phyloP scores from a whole-genome alignment of 306 rosid genomes.

The Dalbergia cochinchinensis region DNA sequence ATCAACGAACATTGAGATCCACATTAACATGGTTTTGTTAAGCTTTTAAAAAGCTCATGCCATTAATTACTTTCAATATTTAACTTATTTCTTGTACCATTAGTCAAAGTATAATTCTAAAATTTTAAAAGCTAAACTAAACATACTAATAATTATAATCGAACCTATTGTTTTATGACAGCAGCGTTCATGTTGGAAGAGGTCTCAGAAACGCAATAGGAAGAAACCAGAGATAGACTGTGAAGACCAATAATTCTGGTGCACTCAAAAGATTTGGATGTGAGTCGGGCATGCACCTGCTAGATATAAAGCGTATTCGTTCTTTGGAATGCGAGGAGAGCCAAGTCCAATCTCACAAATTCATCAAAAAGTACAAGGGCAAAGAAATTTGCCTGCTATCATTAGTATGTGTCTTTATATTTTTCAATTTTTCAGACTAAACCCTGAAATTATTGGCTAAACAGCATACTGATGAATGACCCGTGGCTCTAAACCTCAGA shows the following conservation, averaged over 20 bases:
- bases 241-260: background rate
- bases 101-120: no score
- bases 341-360: background rate
- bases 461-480: no score
- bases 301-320: background rate
- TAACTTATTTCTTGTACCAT: no score
- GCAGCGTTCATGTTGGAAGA: background rate
- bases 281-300: background rate
- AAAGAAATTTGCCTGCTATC: no score
- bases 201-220: background rate
- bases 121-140: no score
- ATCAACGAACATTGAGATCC: conserved; percentile 1
- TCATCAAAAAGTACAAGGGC: background rate
- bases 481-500: no score
- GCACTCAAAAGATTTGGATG: conserved; percentile 5
- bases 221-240: background rate
- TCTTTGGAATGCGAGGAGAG: background rate
- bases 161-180: background rate
- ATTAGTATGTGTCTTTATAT: no score
- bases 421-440: no score
- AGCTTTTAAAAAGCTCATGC: no score
- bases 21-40: background rate
- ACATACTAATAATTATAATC: background rate
- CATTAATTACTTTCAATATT: no score
- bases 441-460: no score